A percentile compares a stretch with the other conserved stretches of the same genome.
phyloP scores from a whole-genome alignment of 108 stramenopile species.

The Mayamaea pseudoterrestris region DNA sequence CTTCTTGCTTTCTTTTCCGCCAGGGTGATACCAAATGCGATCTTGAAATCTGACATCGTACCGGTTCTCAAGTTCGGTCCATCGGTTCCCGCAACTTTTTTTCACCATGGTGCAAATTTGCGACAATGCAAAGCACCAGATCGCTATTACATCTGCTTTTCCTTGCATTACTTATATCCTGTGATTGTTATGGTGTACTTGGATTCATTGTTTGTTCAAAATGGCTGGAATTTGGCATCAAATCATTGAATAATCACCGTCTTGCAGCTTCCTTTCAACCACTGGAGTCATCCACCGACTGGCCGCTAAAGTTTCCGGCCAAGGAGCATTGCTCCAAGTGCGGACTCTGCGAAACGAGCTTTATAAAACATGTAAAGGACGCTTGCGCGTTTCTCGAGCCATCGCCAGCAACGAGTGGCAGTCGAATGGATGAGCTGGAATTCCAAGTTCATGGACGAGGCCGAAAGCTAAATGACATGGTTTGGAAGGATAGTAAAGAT shows the following conservation, averaged over 20 bases:
- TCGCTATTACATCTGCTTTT: no score
- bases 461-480: slow-evolving; percentile 30
- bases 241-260: neutral
- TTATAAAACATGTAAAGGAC: slow-evolving; percentile 46
- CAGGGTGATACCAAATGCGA: no score
- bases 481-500: slow-evolving; percentile 3
- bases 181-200: no score
- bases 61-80: no score
- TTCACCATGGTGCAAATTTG: no score
- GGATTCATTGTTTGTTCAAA: no score
- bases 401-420: slow-evolving; percentile 34
- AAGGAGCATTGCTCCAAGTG: slow-evolving; percentile 72
- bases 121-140: no score
- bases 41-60: no score
- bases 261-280: neutral
- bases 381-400: slow-evolving; percentile 61
- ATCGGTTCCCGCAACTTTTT: no score
- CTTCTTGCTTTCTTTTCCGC: no score
- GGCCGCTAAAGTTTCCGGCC: slow-evolving; percentile 69
- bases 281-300: slow-evolving; percentile 11
- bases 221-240: no score
- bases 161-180: no score
- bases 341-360: slow-evolving; percentile 66
- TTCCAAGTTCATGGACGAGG: slow-evolving; percentile 38
- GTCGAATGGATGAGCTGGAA: slow-evolving; percentile 52